Evolutionary conservation across 768 basidiomycete genomes (phyloP).

Genomic region (Leccinum uliginosum): DNA sequence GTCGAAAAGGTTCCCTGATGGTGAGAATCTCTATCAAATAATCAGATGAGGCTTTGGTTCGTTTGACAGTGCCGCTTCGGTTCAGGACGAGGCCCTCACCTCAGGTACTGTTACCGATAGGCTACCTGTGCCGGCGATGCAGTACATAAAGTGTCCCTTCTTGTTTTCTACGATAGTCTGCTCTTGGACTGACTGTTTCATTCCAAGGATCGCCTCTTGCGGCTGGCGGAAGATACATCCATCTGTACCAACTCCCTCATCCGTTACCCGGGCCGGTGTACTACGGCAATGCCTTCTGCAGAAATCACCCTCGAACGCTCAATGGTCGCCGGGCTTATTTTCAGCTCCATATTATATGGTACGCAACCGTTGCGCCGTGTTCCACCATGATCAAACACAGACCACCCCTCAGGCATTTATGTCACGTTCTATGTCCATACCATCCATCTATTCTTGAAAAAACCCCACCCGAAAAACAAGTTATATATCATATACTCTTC

Average conservation of each 20-base stretch:
- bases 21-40: background rate
- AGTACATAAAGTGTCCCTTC: background rate
- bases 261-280: background rate
- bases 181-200: background rate
- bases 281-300: background rate
- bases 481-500: background rate
- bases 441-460: background rate
- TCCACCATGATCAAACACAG: background rate
- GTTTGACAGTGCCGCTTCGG: background rate
- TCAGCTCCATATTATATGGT: background rate
- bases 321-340: background rate
- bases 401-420: background rate
- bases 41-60: no score
- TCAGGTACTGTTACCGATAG: no score
- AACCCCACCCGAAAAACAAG: background rate
- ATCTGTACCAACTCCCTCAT: background rate
- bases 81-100: no score
- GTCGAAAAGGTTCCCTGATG: background rate
- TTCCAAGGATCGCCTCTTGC: background rate
- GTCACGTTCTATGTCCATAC: background rate
- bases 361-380: background rate
- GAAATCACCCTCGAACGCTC: background rate
- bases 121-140: background rate
- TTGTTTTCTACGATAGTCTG: background rate
- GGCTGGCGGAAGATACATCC: background rate